Evolutionary conservation across 805 yeast genomes (phyloP), one percentile per base, ranked within the genome.

Genomic region (Wickerhamomyces queroliae): DNA sequence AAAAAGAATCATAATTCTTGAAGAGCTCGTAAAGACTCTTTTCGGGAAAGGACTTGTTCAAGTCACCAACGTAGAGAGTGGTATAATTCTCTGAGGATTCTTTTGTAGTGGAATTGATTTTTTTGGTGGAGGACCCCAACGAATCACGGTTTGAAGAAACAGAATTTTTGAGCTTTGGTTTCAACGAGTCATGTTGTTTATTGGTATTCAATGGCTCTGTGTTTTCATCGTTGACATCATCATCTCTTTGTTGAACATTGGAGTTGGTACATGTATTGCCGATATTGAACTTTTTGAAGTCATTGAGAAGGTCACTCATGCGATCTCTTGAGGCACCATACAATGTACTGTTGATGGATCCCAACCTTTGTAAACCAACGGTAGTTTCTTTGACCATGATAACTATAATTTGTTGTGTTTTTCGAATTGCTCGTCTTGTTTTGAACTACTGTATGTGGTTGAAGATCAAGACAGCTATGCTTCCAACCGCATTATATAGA

Each of bases 31-130:
- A 66, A 31, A 83, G 59, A 19, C 56, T 47, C 11, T 66, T 66
- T 46, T 81, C 87, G 2, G 72, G 62, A 3, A 80, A 72, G 1
- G 64, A 44, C 33, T 61, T 59, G 48, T 70, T 71, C 41, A 83
- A 63, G 40, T 80, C 82, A 7, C 90, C 90, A 22, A 83, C 80
- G 48, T 77, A 83, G 35, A 81, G 57, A 17, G 31, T 28, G 3
- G 20, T 16, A 28, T 17, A 7, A 9, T 17, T 28, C 15, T 26
- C 29, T 6, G 5, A n/a, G 17, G 17, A n/a, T 7, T 26, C 29
- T n/a, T 26, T 10, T 26, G 10, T 24, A 5, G 12, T 24, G 10
- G 27, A 24, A 24, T 24, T 6, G n/a, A 13, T 17, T 26, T 26
- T 26, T 24, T 24, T 6, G 12, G 13, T 4, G 5, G 7, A 11